Conservation (phyloP, 1,139 yeast genomes). For the Geotrichum siamense region DNA sequence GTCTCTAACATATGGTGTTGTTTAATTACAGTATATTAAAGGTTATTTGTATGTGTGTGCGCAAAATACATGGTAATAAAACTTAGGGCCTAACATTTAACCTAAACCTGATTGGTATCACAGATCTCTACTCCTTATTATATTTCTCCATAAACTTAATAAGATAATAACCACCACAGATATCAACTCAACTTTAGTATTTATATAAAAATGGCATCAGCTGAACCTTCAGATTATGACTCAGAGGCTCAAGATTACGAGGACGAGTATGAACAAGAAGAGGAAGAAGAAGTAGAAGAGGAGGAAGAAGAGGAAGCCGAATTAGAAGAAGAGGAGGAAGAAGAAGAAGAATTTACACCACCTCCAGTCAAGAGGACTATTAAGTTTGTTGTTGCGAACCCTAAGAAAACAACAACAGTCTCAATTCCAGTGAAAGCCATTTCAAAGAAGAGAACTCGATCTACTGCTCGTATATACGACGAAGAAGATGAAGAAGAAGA, state of each 20-base stretch:
- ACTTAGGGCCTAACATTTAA: too few species aligned
- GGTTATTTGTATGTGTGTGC: too few species aligned
- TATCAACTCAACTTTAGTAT: too few species aligned
- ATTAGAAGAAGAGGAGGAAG: slow-evolving; percentile 24
- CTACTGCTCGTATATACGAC: slow-evolving; percentile 12
- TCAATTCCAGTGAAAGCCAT: slow-evolving; percentile 11
- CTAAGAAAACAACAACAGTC: slow-evolving; percentile 2
- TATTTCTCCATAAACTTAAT: too few species aligned
- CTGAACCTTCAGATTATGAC: background rate
- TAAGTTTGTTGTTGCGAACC: slow-evolving; percentile 14
- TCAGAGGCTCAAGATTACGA: slow-evolving; percentile 7
- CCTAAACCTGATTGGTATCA: too few species aligned
- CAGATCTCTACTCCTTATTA: too few species aligned
- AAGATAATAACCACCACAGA: too few species aligned
- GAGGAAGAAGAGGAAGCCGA: slow-evolving; percentile 18
- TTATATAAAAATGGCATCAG: background rate
- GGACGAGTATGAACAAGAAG: slow-evolving; percentile 13
- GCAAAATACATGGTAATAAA: too few species aligned
- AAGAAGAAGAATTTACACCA: slow-evolving; percentile 17
- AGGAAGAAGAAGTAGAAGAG: slow-evolving; percentile 4
- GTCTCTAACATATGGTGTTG: too few species aligned
- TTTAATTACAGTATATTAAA: too few species aligned
- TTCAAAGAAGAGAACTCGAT: slow-evolving; percentile 7
- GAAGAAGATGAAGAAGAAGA: slow-evolving; percentile 18
- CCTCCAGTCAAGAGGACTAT: slow-evolving; percentile 13